Evolutionary conservation across 2,329 filamentous ascomycete species (phyloP), one percentile per base, ranked within the genome.

Genomic region (Phialophora macrospora): DNA sequence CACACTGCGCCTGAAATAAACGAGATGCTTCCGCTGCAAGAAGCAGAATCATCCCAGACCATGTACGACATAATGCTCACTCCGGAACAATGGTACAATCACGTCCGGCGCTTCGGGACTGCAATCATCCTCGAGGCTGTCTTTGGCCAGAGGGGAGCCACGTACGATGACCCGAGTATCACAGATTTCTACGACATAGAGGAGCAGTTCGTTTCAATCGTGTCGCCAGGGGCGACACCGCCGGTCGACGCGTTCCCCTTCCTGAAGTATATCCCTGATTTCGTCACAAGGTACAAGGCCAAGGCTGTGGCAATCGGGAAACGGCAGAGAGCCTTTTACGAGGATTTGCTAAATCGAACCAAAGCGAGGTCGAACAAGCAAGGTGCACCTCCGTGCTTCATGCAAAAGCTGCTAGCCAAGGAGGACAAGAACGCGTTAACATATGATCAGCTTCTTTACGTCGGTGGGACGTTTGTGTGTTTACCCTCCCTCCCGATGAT

Each of bases 271-370:
- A 57, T 84, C 0, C 82, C 83, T 0, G 73, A 75, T 26, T 60
- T 74, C 2, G 70, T 83, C 1, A 80, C 81, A 0, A 77, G 79
- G 0, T 84, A 82, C 82, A 83, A 82, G 54, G 62, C 67, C 1
- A 34, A 62, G 2, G 72, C 72, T 1, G 66, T 72, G 22, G 58
- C 60, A 38, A 69, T 75, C 12, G 73, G 70, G 30, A 65, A 71
- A 17, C 51, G 65, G 38, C 63, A 66, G 34, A 46, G 46, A 26
- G 46, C 30, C 8, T 49, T 62, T 7, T 66, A 66, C 24, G 48
- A n/a, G 11, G 14, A 11, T 8, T 32, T 66, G 55, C 34, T 66
- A 8, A 49, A 62, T 20, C 52, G 55, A 24, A 62, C 63, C 26
- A 55, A 62, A 32, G 38, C 38, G 22, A 66, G 59, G 26, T 54